Evolutionary conservation across 305 asterid genomes (phyloP), one percentile per base, ranked within the genome.

Genomic region (Fraxinus sp.): DNA sequence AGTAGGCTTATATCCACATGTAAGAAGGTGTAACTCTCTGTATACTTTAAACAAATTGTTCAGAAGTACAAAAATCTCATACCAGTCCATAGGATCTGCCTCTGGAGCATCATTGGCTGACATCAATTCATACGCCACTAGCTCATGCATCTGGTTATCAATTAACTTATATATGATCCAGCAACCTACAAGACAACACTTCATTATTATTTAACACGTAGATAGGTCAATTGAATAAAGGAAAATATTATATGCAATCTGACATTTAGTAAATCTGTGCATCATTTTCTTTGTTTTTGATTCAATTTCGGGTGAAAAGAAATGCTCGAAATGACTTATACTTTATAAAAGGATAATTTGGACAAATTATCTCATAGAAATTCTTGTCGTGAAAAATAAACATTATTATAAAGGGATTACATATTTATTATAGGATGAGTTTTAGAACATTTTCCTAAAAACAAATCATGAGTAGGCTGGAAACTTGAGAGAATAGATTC

Each of bases 1-100:
- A 62, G 79, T 64, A 74, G 57, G 72, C 77, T 5, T 13, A 74
- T n/a, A 32, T 57, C 71, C 13, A 33, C 26, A 20, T 5, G 13
- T 20, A 55, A 39, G 84, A 4, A 64, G 32, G 77, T 55, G 39
- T 1, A 28, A 78, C 80, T 30, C 32, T 28, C 37, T 64, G 80
- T 39, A 62, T 79, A 41, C 46, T 7, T 10, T 26, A 26, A 55
- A 35, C 9, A 35, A 46, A 78, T 49, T 71, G 55, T 13, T 28
- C 64, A 77, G 16, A 52, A 73, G 81, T 64, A 41, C 44, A 83
- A 72, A 80, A 82, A 81, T 24, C 44, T 44, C 88, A 83, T 90
- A 95, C 99, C 99, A 95, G 90, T 95, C 98, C 89, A 74, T 91
- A 77, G 99, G 99, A 91, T 95, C 99, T 85, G 98, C 90, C 87